These are phyloP conservation scores for Sanguinoderma infundibulare DNA, from an alignment of 1,284 basidiomycete genomes.

Conservation along the genomic window DNA sequence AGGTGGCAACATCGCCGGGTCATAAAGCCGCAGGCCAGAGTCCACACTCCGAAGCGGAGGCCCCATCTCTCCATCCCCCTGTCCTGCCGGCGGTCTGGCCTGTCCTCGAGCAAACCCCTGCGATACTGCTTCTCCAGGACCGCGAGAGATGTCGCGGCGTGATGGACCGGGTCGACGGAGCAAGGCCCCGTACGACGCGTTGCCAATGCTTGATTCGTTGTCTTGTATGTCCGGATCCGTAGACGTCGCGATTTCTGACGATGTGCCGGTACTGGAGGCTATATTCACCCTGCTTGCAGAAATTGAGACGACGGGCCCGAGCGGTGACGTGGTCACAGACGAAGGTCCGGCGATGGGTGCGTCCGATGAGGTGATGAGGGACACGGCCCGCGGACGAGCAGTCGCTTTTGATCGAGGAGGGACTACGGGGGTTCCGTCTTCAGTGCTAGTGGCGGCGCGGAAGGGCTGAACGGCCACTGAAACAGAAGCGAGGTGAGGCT, in stretches of 20 bases:
- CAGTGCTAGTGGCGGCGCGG: not conserved
- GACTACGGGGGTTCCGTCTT: not conserved
- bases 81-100: not conserved
- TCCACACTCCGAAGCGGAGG: not conserved
- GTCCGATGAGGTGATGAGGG: not conserved
- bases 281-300: not conserved
- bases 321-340: not conserved
- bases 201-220: not conserved
- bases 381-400: not conserved
- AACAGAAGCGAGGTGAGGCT: not conserved
- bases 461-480: not conserved
- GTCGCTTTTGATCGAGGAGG: not conserved
- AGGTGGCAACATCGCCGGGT: not conserved
- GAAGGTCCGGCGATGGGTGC: not conserved
- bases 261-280: not conserved
- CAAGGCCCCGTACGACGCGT: not conserved
- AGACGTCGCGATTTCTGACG: not conserved
- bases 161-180: not conserved
- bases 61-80: not conserved
- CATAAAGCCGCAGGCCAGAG: not conserved
- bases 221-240: not conserved
- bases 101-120: too few relatives aligned
- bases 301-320: not conserved
- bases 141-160: not conserved
- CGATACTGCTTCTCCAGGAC: too few relatives aligned